Percentiles rank a stretch among this genome's conserved stretches.
Conservation (phyloP, 768 basidiomycete genomes). For the Serendipita sp. region DNA sequence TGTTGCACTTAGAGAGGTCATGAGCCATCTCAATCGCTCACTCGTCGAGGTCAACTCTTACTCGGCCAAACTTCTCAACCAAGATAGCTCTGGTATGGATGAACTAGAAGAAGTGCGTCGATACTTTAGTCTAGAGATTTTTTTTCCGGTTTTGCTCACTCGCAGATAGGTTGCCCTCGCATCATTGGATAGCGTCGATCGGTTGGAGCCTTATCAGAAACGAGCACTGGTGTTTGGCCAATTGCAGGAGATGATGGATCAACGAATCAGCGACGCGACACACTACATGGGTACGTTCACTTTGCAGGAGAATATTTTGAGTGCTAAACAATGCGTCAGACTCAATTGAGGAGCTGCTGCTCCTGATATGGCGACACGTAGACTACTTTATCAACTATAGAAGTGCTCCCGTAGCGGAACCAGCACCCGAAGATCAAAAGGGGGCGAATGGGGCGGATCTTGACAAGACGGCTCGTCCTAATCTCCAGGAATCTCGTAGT, state of each 20-base stretch:
- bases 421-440: not conserved
- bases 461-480: not conserved
- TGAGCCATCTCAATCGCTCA: constrained; percentile 39
- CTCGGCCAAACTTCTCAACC: constrained; percentile 52
- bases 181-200: not conserved
- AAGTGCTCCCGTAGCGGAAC: constrained; percentile 17
- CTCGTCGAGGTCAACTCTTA: constrained; percentile 53
- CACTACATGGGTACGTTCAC: not conserved
- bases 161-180: not conserved
- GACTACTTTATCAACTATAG: constrained; percentile 33
- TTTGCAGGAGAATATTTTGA: not conserved
- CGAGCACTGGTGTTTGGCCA: constrained; percentile 6
- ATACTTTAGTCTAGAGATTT: not conserved
- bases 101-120: constrained; percentile 50
- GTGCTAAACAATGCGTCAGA: constrained; percentile 21
- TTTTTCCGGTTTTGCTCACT: not conserved
- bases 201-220: not conserved
- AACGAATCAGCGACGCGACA: not conserved
- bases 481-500: constrained; percentile 9
- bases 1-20: constrained; percentile 45
- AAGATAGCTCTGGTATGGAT: constrained; percentile 51
- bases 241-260: constrained; percentile 7
- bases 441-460: not conserved
- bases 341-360: constrained; percentile 58
- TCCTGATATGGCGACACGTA: constrained; percentile 69